phyloP scores from a whole-genome alignment of 805 yeast genomes.

The Candida andamanensis region DNA sequence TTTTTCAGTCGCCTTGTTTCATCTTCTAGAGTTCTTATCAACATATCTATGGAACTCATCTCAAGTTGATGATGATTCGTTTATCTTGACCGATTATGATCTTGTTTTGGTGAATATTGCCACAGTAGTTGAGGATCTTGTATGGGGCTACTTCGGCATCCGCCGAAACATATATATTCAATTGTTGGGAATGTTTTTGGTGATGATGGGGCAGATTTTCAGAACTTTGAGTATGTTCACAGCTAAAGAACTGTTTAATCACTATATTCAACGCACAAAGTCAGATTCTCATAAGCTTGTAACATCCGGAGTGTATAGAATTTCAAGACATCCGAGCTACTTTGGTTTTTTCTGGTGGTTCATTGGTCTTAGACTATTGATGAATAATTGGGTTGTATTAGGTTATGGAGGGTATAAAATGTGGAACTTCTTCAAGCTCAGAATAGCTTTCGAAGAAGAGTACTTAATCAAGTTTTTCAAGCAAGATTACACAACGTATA shows the following conservation, averaged over 20 bases:
- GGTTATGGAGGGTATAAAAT: constrained; percentile 52
- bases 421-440: constrained; percentile 59
- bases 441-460: constrained; percentile 72
- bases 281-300: constrained; percentile 59
- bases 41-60: constrained; percentile 71
- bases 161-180: no score
- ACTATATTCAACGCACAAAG: constrained; percentile 56
- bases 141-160: constrained; percentile 38
- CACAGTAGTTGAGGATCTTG: constrained; percentile 15
- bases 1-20: constrained; percentile 56
- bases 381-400: constrained; percentile 61
- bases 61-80: constrained; percentile 61
- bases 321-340: constrained; percentile 83
- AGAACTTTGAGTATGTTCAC: constrained; percentile 82
- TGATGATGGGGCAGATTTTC: constrained; percentile 57
- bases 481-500: constrained; percentile 53
- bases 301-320: constrained; percentile 64
- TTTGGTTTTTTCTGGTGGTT: constrained; percentile 94
- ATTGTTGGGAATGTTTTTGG: constrained; percentile 14
- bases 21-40: constrained; percentile 72
- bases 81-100: constrained; percentile 29
- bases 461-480: constrained; percentile 68
- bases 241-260: constrained; percentile 84
- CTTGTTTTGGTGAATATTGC: constrained; percentile 19
- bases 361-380: constrained; percentile 69